Base-by-base conservation (phyloP, 2,329 filamentous ascomycete species). In the Aspergillus fumigatiaffinis region DNA sequence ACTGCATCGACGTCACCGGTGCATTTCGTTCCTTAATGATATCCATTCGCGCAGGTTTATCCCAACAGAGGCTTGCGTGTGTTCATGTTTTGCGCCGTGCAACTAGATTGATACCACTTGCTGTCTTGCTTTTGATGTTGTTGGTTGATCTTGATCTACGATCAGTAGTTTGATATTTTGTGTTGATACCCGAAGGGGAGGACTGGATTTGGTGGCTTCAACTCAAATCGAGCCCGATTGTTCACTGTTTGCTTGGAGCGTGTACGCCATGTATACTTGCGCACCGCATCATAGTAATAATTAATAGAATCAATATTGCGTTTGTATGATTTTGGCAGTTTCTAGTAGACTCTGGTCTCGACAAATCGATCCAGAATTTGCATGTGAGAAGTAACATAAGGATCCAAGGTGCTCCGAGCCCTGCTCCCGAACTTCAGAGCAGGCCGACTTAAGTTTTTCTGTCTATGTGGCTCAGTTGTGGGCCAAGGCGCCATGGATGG, bases 71-170 rank as follows among this genome's bases (percentile, higher is more conserved):
- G 53, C 58, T 59, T 60, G 63, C 52, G 59, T 54, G 63, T 62
- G 66, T 65, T 66, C 60, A 63, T 62, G 66, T 65, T 66, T 59
- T 66, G 62, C 63, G 58, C 62, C 60, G 61, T 62, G 60, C 56
- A 57, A 66, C 66, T 71, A 71, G 69, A 71, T 71, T 71, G 69
- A 71, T 71, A 74, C 71, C 71, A 72, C 64, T 67, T 70, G 65
- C 57, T 68, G 64, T 68, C 61, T 65, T 65, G 57, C 63, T 66
- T 65, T 65, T 63, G 54, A 68, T 68, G 62, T 70, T 67, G 61
- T 60, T 66, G 67, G 60, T 62, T 59, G 68, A 63, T 61, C 59
- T 62, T 59, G 68, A 63, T 61, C 59, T 61, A 53, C 53, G 53
- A 57, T 56, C 54, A 17, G 53, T 64, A 64, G 51, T 64, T 65